Base-by-base conservation (phyloP, 306 rosid genomes). In the Vicia faba region DNA sequence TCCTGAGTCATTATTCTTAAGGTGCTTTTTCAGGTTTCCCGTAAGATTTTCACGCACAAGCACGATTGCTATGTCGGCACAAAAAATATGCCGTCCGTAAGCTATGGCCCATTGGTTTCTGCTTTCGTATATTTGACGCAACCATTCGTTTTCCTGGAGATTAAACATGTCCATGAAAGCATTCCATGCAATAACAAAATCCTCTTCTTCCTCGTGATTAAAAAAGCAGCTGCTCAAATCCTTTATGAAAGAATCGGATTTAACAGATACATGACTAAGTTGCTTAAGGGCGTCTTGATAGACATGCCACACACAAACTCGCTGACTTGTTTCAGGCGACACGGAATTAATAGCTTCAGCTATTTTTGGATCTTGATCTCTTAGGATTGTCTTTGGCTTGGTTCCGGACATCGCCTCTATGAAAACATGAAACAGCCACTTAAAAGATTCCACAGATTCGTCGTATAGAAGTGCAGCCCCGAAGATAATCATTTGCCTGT, bases 101-200 rank as follows among this genome's bases (percentile, higher is more conserved):
- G 86, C 72, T 40, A 75, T 35, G 55, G 85, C 86, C 88, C 91
- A 86, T 57, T 73, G 77, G 44, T 79, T 77, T 61, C 86, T 79
- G 54, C 65, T 60, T 68, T 73, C 85, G 63, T 63, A 84, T 66
- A 77, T 79, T 45, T 56, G 73, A 56, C 49, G 49, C 58, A 84
- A 62, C 74, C 84, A 82, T 58, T 77, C 83, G 20, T 86, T 79
- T 69, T 75, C 82, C 84, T 79, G 64, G 18, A 84, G 87, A 79
- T 74, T 70, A 64, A 81, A 80, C 43, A 7, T 78, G 55, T 63
- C 73, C 49, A 84, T 59, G 64, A 86, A 68, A 25, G 75, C 73
- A 61, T 77, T 82, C 92, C 92, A 86, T 25, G 80, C 84, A 68
- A 57, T 50, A 75, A 70, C 67, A 57, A 86, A 86, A 82, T 79